Base-by-base conservation (phyloP, 495 filamentous ascomycete genomes). In the Penicillium roqueforti region DNA sequence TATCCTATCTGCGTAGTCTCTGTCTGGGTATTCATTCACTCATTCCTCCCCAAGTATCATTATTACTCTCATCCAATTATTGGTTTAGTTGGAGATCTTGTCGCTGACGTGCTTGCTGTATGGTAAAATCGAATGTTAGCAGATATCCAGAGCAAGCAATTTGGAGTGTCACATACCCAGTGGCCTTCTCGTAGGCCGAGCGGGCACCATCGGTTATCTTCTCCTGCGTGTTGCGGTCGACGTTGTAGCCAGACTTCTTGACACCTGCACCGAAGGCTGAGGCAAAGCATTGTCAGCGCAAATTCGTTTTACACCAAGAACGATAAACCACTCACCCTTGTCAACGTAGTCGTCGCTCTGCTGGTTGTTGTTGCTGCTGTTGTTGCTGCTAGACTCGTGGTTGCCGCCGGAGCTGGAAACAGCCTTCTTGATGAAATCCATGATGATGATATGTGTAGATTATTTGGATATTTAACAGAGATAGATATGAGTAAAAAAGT, bases 361-460 rank as follows among this genome's bases (percentile, higher is more conserved):
- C 47, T 49, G 6, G 23, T 6, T 6, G 3, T 16, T 3, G 26
- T 45, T 22, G 5, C 45, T 11, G 26, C 31, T 40, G 1, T 44
- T 26, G 0, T 32, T 18, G 23, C 51, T 40, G 32, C 22, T 16
- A 20, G n/a, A n/a, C n/a, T n/a, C n/a, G n/a, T n/a, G n/a, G n/a
- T n/a, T n/a, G n/a, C n/a, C n/a, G n/a, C n/a, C n/a, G n/a, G 32
- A 22, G 8, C 22, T 37, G 6, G 41, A 29, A 9, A 32, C 29
- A 45, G 51, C 51, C 2, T 53, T 45, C 51, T 53, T 53, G 29
- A 53, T 23, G 51, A 53, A 53, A 43, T 53, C 51, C 51, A 53
- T 53, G 14, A 6, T 45, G 50, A 22, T 22, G 6, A 25, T 45
- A 10, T 26, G 22, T 44, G 1, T 3, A 7, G 16, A 36, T n/a